Evolutionary conservation across 192 early-diverging fungal genomes (phyloP), one percentile per base, ranked within the genome.

Genomic region (Coemansia sp.): DNA sequence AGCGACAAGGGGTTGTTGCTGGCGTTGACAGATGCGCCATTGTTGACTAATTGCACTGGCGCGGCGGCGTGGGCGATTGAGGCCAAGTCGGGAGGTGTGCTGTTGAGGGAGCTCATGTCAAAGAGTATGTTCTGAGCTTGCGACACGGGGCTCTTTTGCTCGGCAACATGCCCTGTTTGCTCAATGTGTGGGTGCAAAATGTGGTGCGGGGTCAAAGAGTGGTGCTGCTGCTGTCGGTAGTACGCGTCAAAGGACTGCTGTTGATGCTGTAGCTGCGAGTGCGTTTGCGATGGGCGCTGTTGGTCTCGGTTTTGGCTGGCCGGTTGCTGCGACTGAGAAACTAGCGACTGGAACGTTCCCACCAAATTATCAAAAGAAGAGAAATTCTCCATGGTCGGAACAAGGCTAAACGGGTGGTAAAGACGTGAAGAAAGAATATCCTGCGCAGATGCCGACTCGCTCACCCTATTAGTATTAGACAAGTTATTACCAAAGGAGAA

Each of bases 371-470:
- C 65, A 36, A 79, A 48, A 55, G 71, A 64, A 23, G 77, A 31
- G 25, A 80, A 72, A 63, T 72, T 75, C 42, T 75, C 69, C 72
- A 80, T 80, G 56, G 65, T 68, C 38, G 77, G 39, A 36, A 70
- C 60, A 64, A 66, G 41, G 43, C 68, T 58, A 37, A 75, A 45
- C 35, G 68, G 47, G 33, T 65, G 68, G 37, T 65, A 69, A 52
- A 72, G 55, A 47, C 52, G 65, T 38, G 69, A 60, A 39, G 72
- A 64, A 56, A 65, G n/a, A 57, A 75, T 69, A 68, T 71, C 57
- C 34, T 64, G 62, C 48, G 47, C 37, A n/a, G 43, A 28, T 31
- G 65, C 41, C 25, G 62, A 68, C 45, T 42, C 37, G 16, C 21
- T 43, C 18, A 62, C 43, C 65, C 58, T 79, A 79, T 79, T 70